Conservation (phyloP, 148 eudicot genomes). For the Dysphania ambrosioides region DNA sequence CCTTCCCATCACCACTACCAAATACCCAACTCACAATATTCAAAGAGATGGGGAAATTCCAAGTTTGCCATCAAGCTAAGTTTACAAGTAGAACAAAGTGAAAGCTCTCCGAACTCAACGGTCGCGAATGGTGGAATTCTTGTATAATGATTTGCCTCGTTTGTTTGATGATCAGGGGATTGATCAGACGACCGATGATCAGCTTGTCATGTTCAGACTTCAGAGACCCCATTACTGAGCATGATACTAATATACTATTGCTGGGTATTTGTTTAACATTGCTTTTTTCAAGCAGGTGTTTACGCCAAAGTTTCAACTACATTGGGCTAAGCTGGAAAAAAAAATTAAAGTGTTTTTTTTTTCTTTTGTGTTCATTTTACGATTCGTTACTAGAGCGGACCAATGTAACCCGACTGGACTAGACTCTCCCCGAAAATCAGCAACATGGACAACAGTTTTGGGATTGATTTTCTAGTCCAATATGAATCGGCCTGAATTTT, state of each 20-base stretch:
- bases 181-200: slow-evolving; percentile 83
- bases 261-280: slow-evolving; percentile 82
- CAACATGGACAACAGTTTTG: too few species aligned
- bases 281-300: slow-evolving; percentile 63
- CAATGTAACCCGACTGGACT: too few species aligned
- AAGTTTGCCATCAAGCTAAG: slow-evolving; percentile 43
- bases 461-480: too few species aligned
- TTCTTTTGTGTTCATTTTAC: too few species aligned
- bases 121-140: slow-evolving; percentile 53
- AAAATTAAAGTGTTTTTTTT: too few species aligned
- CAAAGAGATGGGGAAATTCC: background rate
- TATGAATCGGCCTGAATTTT: too few species aligned
- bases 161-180: slow-evolving; percentile 92
- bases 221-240: slow-evolving; percentile 89
- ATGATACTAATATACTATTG: slow-evolving; percentile 60
- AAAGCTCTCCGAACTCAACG: slow-evolving; percentile 35
- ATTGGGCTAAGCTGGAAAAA: slow-evolving; percentile 82
- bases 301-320: slow-evolving; percentile 62
- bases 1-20: slow-evolving; percentile 18
- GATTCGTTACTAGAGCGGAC: too few species aligned
- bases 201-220: slow-evolving; percentile 69
- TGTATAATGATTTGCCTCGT: slow-evolving; percentile 83
- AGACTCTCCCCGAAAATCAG: too few species aligned
- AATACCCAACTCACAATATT: slow-evolving; percentile 19
- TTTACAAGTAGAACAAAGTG: slow-evolving; percentile 26